phyloP scores from a whole-genome alignment of 2,329 filamentous ascomycete species.

The Botrytis fragariae region DNA sequence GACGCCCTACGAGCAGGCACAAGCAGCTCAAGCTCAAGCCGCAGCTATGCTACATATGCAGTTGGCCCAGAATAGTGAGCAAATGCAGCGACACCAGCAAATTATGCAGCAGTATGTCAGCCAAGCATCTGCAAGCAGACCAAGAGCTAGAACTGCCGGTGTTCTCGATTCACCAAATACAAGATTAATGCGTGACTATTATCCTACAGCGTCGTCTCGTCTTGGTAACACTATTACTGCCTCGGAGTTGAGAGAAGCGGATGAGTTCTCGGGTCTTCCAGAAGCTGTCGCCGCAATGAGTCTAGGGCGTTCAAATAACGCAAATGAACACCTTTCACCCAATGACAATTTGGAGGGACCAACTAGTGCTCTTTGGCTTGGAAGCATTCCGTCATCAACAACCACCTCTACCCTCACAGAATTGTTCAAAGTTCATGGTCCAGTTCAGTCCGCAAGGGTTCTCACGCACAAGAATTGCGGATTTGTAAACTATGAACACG shows the following conservation, averaged over 20 bases:
- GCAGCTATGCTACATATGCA: constrained; percentile 53
- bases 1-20: constrained; percentile 50
- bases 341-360: constrained; percentile 88
- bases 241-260: constrained; percentile 73
- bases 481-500: constrained; percentile 93
- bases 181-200: constrained; percentile 64
- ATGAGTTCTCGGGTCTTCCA: constrained; percentile 75
- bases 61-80: constrained; percentile 51
- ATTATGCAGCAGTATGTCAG: constrained; percentile 91
- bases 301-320: constrained; percentile 63
- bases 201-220: constrained; percentile 70
- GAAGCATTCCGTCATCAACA: constrained; percentile 94
- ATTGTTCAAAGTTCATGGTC: constrained; percentile 91
- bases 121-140: constrained; percentile 76
- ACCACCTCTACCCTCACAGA: constrained; percentile 92
- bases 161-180: constrained; percentile 64
- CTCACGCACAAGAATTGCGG: constrained; percentile 98
- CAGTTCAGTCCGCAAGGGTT: constrained; percentile 87
- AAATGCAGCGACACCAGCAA: constrained; percentile 74
- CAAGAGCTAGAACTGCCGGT: constrained; percentile 86
- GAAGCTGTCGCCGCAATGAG: constrained; percentile 81
- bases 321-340: constrained; percentile 65
- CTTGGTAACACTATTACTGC: constrained; percentile 74
- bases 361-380: constrained; percentile 92
- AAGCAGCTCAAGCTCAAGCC: constrained; percentile 47